A percentile compares a stretch with the other conserved stretches of the same genome.
Conservation (phyloP, 2,329 filamentous ascomycete genomes). For the Triangularia setosa region DNA sequence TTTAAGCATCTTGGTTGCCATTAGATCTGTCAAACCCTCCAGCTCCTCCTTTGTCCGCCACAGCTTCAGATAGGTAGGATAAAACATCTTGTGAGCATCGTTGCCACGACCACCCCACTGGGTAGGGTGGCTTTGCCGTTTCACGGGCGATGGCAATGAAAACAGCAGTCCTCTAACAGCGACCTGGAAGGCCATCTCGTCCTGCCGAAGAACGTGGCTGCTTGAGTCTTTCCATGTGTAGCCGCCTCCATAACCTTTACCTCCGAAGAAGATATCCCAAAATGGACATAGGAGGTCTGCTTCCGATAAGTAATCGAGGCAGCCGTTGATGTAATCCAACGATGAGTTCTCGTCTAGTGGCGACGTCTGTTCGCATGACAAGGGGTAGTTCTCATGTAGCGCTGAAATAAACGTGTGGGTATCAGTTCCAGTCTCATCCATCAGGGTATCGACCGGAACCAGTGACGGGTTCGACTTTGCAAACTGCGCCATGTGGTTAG, state of each 20-base stretch:
- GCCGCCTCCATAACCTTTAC: slow-evolving; percentile 44
- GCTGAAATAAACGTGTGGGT: slow-evolving; percentile 85
- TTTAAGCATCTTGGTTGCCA: slow-evolving; percentile 58
- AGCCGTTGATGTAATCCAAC: slow-evolving; percentile 76
- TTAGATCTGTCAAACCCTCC: slow-evolving; percentile 66
- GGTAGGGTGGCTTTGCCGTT: slow-evolving; percentile 49
- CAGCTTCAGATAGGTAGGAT: slow-evolving; percentile 76
- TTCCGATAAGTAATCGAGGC: slow-evolving; percentile 80
- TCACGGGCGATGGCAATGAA: slow-evolving; percentile 80
- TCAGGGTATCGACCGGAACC: slow-evolving; percentile 69
- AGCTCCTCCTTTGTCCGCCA: slow-evolving; percentile 83
- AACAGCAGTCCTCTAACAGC: slow-evolving; percentile 84
- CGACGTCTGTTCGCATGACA: slow-evolving; percentile 67
- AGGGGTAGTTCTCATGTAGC: slow-evolving; percentile 87
- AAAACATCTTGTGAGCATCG: slow-evolving; percentile 86
- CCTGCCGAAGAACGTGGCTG: slow-evolving; percentile 77
- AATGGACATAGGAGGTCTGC: slow-evolving; percentile 80
- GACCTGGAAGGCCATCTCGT: slow-evolving; percentile 90
- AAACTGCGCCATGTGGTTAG: slow-evolving; percentile 53
- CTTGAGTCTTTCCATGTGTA: slow-evolving; percentile 52
- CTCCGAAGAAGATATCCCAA: slow-evolving; percentile 62
- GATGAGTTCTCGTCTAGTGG: slow-evolving; percentile 54
- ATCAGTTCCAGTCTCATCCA: slow-evolving; percentile 91
- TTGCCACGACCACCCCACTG: slow-evolving; percentile 35
- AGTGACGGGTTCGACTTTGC: slow-evolving; percentile 60